phyloP scores from a whole-genome alignment of 2,329 filamentous ascomycete species.

The Monilinia vaccinii-corymbosi region DNA sequence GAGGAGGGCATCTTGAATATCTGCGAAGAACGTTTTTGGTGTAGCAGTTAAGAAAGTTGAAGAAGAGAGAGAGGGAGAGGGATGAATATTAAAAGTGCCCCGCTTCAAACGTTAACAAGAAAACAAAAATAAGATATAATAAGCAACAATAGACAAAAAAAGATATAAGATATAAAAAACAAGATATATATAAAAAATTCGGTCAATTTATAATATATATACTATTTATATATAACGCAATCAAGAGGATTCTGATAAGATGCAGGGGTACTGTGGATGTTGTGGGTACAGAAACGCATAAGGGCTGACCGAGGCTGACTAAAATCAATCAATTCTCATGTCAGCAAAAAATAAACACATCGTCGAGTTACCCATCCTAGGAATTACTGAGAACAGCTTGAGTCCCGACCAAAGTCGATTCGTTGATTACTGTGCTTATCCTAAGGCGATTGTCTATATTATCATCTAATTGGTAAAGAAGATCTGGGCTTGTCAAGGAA shows the following conservation, averaged over 20 bases:
- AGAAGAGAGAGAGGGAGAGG: background rate
- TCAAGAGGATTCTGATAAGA: background rate
- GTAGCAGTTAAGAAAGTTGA: background rate
- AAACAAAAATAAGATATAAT: too few relatives aligned
- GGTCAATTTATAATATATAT: too few relatives aligned
- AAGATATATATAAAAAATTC: background rate
- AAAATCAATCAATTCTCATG: conserved; percentile 12
- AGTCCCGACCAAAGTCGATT: background rate
- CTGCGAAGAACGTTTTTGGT: background rate
- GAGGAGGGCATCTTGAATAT: conserved; percentile 25
- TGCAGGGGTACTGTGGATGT: background rate
- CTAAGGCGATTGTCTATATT: too few relatives aligned
- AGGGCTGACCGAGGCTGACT: conserved; percentile 12
- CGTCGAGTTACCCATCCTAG: too few relatives aligned
- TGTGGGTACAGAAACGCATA: background rate
- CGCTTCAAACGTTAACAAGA: conserved; percentile 6
- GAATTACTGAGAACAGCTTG: too few relatives aligned
- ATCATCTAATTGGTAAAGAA: background rate
- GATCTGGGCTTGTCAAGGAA: background rate
- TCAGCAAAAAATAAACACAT: too few relatives aligned
- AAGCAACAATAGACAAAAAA: too few relatives aligned
- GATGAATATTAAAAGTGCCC: conserved; percentile 5
- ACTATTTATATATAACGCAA: too few relatives aligned
- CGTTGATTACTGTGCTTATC: background rate
- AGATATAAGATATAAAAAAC: too few relatives aligned